These are phyloP conservation scores for Apiotrichum domesticum DNA, from an alignment of 1,284 basidiomycete species.

Conservation along the genomic window DNA sequence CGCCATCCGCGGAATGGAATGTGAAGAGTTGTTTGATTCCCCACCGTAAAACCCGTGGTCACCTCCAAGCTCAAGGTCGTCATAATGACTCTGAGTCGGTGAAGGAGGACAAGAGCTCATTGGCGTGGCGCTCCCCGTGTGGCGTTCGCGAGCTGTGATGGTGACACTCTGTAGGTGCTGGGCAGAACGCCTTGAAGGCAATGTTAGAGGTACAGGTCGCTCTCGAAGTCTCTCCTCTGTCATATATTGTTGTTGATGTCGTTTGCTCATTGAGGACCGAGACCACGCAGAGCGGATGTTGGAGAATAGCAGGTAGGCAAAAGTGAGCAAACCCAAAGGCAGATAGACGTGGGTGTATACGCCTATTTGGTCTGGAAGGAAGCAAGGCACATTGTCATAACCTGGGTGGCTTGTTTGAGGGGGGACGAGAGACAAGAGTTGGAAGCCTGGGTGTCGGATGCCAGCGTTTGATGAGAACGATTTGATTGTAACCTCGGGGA, in stretches of 20 bases:
- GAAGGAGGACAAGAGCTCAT: slow-evolving; percentile 12
- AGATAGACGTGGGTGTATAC: slow-evolving; percentile 60
- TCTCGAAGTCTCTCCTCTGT: slow-evolving; percentile 13
- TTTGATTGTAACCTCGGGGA: slow-evolving; percentile 71
- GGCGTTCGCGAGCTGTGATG: slow-evolving; percentile 7
- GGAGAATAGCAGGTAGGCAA: slow-evolving; percentile 41
- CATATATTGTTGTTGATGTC: background rate
- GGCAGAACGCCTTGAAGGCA: slow-evolving; percentile 37
- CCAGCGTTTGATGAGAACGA: slow-evolving; percentile 75
- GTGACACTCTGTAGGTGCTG: slow-evolving; percentile 22
- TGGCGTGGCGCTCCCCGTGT: background rate
- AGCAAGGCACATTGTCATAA: slow-evolving; percentile 56
- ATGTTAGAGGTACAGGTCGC: slow-evolving; percentile 26
- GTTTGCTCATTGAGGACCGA: background rate
- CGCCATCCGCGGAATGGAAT: background rate
- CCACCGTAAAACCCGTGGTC: slow-evolving; percentile 32
- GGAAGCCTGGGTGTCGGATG: slow-evolving; percentile 72
- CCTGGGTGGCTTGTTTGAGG: slow-evolving; percentile 44
- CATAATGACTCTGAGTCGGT: slow-evolving; percentile 10
- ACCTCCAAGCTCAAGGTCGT: slow-evolving; percentile 9
- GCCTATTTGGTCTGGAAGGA: slow-evolving; percentile 61
- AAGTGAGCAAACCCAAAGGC: slow-evolving; percentile 51
- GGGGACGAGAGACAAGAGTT: slow-evolving; percentile 66
- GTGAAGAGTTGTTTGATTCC: slow-evolving; percentile 15
- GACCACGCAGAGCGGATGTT: slow-evolving; percentile 37